Percentiles rank a stretch among this genome's conserved stretches.
Conservation (phyloP, 805 yeast genomes). For the Candida odintsovae region DNA sequence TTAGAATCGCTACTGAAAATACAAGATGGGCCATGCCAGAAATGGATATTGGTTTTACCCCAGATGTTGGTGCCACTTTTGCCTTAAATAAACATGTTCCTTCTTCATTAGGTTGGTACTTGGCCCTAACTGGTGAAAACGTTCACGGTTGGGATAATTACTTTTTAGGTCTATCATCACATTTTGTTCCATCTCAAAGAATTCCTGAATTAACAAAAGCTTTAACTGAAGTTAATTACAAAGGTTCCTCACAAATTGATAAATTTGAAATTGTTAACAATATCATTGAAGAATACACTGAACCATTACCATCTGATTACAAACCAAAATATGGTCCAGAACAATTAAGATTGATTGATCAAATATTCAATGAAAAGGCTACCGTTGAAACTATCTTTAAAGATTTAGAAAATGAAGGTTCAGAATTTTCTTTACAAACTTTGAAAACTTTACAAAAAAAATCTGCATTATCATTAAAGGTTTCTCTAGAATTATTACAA, state of each 20-base stretch:
- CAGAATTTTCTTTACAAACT: slow-evolving; percentile 61
- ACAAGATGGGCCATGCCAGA: slow-evolving; percentile 97
- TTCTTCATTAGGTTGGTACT: slow-evolving; percentile 76
- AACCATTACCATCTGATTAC: slow-evolving; percentile 58
- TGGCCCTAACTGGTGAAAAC: slow-evolving; percentile 81
- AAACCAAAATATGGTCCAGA: slow-evolving; percentile 50
- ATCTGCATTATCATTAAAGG: slow-evolving; percentile 74
- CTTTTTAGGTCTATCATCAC: slow-evolving; percentile 83
- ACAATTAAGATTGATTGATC: slow-evolving; percentile 60
- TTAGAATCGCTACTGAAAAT: slow-evolving; percentile 87
- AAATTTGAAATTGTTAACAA: slow-evolving; percentile 47
- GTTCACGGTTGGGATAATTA: slow-evolving; percentile 78
- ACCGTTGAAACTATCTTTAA: slow-evolving; percentile 44
- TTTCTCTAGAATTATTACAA: slow-evolving; percentile 63
- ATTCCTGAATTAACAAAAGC: slow-evolving; percentile 58
- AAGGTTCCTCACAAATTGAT: slow-evolving; percentile 21
- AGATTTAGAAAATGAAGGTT: slow-evolving; percentile 43
- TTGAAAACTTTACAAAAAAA: slow-evolving; percentile 52
- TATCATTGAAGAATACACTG: slow-evolving; percentile 75
- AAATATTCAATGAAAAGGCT: slow-evolving; percentile 48
- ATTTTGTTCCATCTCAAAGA: slow-evolving; percentile 68
- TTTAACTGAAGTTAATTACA: slow-evolving; percentile 38
- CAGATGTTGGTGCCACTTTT: slow-evolving; percentile 93
- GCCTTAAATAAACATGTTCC: slow-evolving; percentile 74
- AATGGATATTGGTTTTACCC: slow-evolving; percentile 92